Percentiles rank a stretch among this genome's conserved stretches.
Conservation (phyloP, 495 filamentous ascomycete genomes). For the Aspergillus incahuasiensis region DNA sequence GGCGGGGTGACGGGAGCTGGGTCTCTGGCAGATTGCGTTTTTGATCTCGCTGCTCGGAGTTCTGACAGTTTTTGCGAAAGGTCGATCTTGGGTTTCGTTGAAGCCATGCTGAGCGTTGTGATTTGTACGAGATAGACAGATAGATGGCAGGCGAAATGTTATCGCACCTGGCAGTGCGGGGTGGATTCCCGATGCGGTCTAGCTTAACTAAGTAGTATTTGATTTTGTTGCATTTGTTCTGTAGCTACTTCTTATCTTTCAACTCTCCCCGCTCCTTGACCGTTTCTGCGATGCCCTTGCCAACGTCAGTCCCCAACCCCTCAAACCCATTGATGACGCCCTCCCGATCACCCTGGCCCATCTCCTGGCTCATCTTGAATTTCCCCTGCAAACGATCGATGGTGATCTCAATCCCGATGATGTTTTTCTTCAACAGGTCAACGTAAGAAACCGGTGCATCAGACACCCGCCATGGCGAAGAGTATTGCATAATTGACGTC, state of each 20-base stretch:
- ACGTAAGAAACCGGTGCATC: constrained; percentile 48
- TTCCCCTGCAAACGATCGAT: constrained; percentile 50
- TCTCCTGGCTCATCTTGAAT: constrained; percentile 56
- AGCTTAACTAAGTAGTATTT: too few relatives aligned
- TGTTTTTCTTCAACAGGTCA: constrained; percentile 46
- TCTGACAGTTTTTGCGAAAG: constrained; percentile 62
- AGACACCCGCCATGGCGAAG: constrained; percentile 40
- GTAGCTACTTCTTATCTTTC: constrained; percentile 4
- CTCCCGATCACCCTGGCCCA: constrained; percentile 40
- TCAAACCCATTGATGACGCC: constrained; percentile 50
- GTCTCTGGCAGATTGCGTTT: constrained; percentile 53
- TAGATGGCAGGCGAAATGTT: background rate
- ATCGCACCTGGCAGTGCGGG: background rate
- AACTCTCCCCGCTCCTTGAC: constrained; percentile 38
- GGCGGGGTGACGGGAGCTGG: constrained; percentile 66
- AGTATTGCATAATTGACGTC: constrained; percentile 45
- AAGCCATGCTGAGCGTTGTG: constrained; percentile 25
- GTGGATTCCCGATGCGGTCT: background rate
- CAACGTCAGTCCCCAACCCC: constrained; percentile 37
- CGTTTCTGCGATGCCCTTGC: constrained; percentile 32
- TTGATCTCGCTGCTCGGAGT: constrained; percentile 55
- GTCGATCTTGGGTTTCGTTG: constrained; percentile 46
- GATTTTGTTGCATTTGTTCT: background rate
- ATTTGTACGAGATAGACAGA: background rate
- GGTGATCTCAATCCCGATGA: constrained; percentile 51